Percentiles rank a stretch among this genome's conserved stretches.
These are phyloP conservation scores for Penicillium cinerascens DNA, from an alignment of 495 filamentous ascomycete species.

Conservation along the genomic window DNA sequence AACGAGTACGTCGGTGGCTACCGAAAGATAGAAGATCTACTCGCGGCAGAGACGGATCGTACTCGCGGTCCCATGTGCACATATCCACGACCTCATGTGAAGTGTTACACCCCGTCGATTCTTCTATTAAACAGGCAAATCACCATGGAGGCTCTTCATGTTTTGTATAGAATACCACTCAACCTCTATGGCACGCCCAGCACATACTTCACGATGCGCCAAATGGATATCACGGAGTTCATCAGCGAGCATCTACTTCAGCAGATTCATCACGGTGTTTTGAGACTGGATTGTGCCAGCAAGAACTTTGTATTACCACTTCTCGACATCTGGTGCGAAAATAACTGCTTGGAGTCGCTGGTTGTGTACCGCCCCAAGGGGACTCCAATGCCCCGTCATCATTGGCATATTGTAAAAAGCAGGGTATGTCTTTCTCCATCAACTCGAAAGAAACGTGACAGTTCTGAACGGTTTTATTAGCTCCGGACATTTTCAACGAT, in stretches of 20 bases:
- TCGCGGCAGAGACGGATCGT: slow-evolving; percentile 6
- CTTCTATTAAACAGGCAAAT: slow-evolving; percentile 19
- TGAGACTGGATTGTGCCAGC: slow-evolving; percentile 7
- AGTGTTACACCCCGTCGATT: slow-evolving; percentile 15
- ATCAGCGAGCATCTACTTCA: slow-evolving; percentile 20
- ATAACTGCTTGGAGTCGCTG: slow-evolving; percentile 12
- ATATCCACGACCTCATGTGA: slow-evolving; percentile 9
- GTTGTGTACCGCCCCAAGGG: slow-evolving; percentile 15
- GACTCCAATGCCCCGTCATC: neutral
- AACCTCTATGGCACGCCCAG: slow-evolving; percentile 9
- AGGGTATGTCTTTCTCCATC: slow-evolving; percentile 4
- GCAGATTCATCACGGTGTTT: slow-evolving; percentile 6
- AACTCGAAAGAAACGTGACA: neutral
- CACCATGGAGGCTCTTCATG: slow-evolving; percentile 13
- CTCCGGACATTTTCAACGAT: neutral
- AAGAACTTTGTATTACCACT: slow-evolving; percentile 19
- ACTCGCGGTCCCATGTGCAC: slow-evolving; percentile 10
- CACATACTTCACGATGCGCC: slow-evolving; percentile 18
- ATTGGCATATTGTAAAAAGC: slow-evolving; percentile 13
- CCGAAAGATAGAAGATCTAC: slow-evolving; percentile 4
- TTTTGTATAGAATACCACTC: slow-evolving; percentile 18
- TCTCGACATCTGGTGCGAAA: slow-evolving; percentile 19
- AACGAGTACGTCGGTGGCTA: slow-evolving; percentile 17
- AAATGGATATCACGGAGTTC: slow-evolving; percentile 23
- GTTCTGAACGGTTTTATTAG: neutral